Conservation (phyloP, 2,329 filamentous ascomycete species). For the Tolypocladium sp. region DNA sequence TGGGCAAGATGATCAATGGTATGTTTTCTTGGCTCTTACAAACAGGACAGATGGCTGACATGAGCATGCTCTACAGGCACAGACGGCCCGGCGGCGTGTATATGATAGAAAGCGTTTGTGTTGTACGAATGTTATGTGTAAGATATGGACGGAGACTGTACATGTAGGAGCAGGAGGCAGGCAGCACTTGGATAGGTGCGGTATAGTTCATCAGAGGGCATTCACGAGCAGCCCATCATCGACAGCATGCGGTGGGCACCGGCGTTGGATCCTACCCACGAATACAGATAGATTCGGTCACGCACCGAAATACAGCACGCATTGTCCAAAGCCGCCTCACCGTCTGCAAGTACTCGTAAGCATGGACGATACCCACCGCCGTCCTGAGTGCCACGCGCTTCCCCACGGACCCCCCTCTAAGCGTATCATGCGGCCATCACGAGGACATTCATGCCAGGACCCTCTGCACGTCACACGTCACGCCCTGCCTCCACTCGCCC, state of each 20-base stretch:
- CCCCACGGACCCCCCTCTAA: neutral
- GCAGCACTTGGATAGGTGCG: neutral
- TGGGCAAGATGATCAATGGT: constrained; percentile 56
- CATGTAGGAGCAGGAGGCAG: neutral
- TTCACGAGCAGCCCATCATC: neutral
- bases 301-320: neutral
- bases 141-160: neutral
- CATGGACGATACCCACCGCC: neutral
- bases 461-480: neutral
- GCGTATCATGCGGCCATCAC: neutral
- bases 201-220: neutral
- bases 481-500: neutral
- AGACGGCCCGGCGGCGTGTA: constrained; percentile 5
- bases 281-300: neutral
- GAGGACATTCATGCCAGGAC: neutral
- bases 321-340: neutral
- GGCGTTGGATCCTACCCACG: neutral
- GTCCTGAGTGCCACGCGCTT: neutral
- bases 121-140: neutral
- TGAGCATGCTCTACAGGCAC: constrained; percentile 1
- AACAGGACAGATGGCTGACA: neutral
- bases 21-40: constrained; percentile 6
- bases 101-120: neutral
- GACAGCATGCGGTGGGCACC: neutral
- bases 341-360: too few species aligned